phyloP scores from a whole-genome alignment of 305 asterid species.

The Fraxinus greggii region DNA sequence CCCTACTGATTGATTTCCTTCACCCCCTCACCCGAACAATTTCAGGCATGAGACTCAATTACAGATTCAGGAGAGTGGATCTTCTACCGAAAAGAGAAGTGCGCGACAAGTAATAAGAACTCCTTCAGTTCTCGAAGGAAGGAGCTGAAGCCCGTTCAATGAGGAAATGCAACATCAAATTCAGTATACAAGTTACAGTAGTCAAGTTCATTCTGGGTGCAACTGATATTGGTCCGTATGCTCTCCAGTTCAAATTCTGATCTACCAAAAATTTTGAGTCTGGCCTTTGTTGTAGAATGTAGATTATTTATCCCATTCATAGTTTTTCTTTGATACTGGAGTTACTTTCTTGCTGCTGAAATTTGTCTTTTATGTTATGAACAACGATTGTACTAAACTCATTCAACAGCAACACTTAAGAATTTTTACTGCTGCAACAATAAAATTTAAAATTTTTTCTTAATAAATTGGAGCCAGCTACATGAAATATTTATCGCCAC shows the following conservation, averaged over 20 bases:
- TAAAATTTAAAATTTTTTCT: neutral
- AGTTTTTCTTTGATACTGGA: neutral
- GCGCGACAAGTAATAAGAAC: constrained; percentile 50
- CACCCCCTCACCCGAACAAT: neutral
- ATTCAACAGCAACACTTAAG: neutral
- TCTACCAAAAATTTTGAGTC: neutral
- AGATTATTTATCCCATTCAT: neutral
- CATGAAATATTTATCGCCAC: neutral
- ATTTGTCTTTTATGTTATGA: neutral
- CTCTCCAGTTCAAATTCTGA: neutral
- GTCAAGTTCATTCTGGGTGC: neutral
- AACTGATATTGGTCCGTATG: neutral
- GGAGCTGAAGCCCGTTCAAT: neutral
- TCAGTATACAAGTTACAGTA: neutral
- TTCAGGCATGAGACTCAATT: constrained; percentile 60
- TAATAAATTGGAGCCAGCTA: neutral
- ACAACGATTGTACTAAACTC: neutral
- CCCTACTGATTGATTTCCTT: constrained; percentile 12
- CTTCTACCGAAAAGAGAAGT: constrained; percentile 77
- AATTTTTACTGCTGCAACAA: neutral
- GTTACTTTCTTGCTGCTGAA: neutral
- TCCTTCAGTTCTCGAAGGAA: neutral
- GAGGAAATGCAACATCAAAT: neutral
- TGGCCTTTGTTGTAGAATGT: neutral
- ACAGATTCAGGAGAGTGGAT: constrained; percentile 76